Percentiles rank a stretch among this genome's conserved stretches.
These are phyloP conservation scores for Penicillium concentricum DNA, from an alignment of 2,329 filamentous ascomycete species.

Conservation along the genomic window DNA sequence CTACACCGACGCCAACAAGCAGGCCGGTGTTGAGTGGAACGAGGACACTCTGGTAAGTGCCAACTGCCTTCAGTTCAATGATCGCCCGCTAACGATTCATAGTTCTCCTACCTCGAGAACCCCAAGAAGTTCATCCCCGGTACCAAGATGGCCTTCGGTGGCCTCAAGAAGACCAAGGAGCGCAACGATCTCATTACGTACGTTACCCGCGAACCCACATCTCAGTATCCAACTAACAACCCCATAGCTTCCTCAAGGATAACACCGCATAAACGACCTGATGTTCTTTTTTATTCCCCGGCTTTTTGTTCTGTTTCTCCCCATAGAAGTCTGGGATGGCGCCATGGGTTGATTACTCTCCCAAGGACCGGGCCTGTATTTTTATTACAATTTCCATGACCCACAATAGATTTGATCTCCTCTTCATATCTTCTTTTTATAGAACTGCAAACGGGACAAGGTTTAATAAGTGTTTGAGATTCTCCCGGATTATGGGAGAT, in stretches of 20 bases:
- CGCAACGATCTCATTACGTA: constrained; percentile 98
- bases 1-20: constrained; percentile 99
- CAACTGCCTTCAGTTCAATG: not conserved
- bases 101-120: constrained; percentile 99
- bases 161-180: constrained; percentile 99
- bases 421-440: constrained; percentile 21
- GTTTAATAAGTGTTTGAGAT: not conserved
- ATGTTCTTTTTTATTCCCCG: constrained; percentile 20
- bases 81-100: constrained; percentile 18
- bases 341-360: constrained; percentile 27
- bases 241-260: constrained; percentile 40
- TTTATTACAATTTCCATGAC: constrained; percentile 36
- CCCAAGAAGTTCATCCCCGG: constrained; percentile 99
- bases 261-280: constrained; percentile 34
- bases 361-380: constrained; percentile 38
- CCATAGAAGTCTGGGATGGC: constrained; percentile 23
- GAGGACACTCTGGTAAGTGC: constrained; percentile 73
- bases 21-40: constrained; percentile 87
- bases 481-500: not conserved
- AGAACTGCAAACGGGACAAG: not conserved
- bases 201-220: constrained; percentile 38
- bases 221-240: constrained; percentile 15
- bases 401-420: constrained; percentile 35
- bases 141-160: constrained; percentile 99
- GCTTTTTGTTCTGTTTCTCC: constrained; percentile 7